These are phyloP conservation scores for Rhododendron vialii DNA, from an alignment of 148 eudicot genomes.

Conservation along the genomic window DNA sequence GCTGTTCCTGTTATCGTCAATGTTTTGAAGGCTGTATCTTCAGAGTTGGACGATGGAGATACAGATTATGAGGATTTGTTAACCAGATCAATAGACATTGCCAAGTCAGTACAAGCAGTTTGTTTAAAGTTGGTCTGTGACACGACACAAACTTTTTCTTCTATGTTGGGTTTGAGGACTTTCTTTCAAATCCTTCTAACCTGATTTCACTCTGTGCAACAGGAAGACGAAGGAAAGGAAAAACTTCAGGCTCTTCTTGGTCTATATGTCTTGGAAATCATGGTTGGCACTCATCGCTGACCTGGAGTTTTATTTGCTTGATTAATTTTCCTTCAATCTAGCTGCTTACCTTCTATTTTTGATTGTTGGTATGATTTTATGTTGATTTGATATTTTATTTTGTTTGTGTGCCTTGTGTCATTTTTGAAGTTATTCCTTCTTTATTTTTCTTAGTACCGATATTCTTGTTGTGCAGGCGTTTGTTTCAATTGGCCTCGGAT, in stretches of 20 bases:
- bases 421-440: background rate
- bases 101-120: constrained; percentile 52
- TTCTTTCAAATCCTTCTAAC: constrained; percentile 11
- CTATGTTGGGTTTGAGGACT: background rate
- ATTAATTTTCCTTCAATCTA: constrained; percentile 2
- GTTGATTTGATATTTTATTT: constrained; percentile 10
- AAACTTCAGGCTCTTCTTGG: constrained; percentile 63
- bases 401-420: background rate
- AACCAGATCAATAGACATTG: constrained; percentile 47
- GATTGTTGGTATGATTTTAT: background rate
- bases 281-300: constrained; percentile 37
- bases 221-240: constrained; percentile 58
- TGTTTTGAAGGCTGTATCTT: constrained; percentile 46
- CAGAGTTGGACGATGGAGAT: constrained; percentile 48
- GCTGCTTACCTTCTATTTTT: background rate
- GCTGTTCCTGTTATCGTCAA: constrained; percentile 65
- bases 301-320: constrained; percentile 5
- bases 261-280: constrained; percentile 66
- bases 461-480: constrained; percentile 50
- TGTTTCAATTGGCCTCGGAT: constrained; percentile 46
- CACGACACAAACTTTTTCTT: background rate
- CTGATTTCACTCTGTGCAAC: constrained; percentile 19
- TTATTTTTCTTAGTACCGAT: background rate
- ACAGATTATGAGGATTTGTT: constrained; percentile 43
- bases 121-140: constrained; percentile 69